Evolutionary conservation across 345 rosid species (phyloP).

Genomic region (Salix arbutifolia): DNA sequence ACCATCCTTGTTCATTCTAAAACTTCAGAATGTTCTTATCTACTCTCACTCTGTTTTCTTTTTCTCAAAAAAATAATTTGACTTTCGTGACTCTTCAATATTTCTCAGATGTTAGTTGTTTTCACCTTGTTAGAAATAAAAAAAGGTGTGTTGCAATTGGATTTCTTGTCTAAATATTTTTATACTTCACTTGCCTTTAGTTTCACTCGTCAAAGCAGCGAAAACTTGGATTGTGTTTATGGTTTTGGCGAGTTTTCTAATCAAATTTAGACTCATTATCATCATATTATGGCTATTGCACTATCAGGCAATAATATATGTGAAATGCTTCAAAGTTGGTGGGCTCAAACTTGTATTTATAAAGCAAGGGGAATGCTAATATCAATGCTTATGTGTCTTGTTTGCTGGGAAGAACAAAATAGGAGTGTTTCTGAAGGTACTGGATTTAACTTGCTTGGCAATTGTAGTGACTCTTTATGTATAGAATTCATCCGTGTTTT

Average conservation of each 20-base stretch:
- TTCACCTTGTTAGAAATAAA: background rate
- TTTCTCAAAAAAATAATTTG: background rate
- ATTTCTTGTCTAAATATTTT: background rate
- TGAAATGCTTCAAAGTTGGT: slow-evolving; percentile 28
- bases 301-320: slow-evolving; percentile 27
- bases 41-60: background rate
- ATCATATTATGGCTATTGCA: slow-evolving; percentile 31
- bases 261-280: slow-evolving; percentile 29
- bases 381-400: slow-evolving; percentile 33
- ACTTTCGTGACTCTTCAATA: too few relatives aligned
- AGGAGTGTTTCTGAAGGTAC: slow-evolving; percentile 30
- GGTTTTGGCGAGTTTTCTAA: slow-evolving; percentile 17
- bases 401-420: slow-evolving; percentile 29
- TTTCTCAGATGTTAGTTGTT: background rate
- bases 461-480: slow-evolving; percentile 2
- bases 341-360: slow-evolving; percentile 24
- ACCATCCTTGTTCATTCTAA: too few relatives aligned
- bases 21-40: background rate
- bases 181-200: background rate
- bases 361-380: slow-evolving; percentile 25
- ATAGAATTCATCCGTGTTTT: background rate
- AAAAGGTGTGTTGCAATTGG: too few relatives aligned
- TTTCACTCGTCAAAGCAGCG: background rate
- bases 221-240: slow-evolving; percentile 2
- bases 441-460: slow-evolving; percentile 8